Evolutionary conservation across 2,329 filamentous ascomycete genomes (phyloP).

Genomic region (Claviceps purpurea): DNA sequence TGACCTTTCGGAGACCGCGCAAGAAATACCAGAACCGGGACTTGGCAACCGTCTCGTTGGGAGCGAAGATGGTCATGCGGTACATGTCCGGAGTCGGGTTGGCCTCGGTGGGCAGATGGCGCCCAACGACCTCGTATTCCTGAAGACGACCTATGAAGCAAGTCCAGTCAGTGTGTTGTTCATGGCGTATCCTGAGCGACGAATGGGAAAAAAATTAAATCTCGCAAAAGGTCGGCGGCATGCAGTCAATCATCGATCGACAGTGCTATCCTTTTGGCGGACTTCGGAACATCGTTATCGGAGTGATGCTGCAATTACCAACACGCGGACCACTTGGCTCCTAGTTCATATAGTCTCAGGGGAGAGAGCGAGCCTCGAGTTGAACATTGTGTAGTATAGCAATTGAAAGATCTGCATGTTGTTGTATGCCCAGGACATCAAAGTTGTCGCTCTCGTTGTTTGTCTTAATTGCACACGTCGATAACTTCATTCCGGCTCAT

Average conservation of each 20-base stretch:
- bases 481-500: background rate
- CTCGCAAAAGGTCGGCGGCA: background rate
- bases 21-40: constrained; percentile 99
- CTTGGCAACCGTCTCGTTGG: constrained; percentile 97
- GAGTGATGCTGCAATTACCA: background rate
- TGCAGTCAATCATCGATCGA: background rate
- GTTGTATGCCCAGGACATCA: background rate
- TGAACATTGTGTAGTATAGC: background rate
- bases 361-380: too few relatives aligned
- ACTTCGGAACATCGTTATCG: background rate
- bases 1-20: constrained; percentile 98
- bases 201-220: background rate
- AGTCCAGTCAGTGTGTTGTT: background rate
- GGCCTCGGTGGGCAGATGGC: constrained; percentile 93
- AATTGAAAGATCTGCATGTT: too few relatives aligned
- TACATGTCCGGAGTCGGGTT: constrained; percentile 98
- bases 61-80: constrained; percentile 99
- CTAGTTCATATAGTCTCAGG: background rate
- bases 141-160: constrained; percentile 76
- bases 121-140: constrained; percentile 99
- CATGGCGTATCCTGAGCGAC: too few relatives aligned
- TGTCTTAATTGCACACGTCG: background rate
- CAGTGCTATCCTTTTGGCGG: too few relatives aligned
- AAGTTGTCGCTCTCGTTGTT: background rate
- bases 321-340: background rate